Conservation (phyloP, 352 stramenopile species). For the Salisapilia sapeloensis region DNA sequence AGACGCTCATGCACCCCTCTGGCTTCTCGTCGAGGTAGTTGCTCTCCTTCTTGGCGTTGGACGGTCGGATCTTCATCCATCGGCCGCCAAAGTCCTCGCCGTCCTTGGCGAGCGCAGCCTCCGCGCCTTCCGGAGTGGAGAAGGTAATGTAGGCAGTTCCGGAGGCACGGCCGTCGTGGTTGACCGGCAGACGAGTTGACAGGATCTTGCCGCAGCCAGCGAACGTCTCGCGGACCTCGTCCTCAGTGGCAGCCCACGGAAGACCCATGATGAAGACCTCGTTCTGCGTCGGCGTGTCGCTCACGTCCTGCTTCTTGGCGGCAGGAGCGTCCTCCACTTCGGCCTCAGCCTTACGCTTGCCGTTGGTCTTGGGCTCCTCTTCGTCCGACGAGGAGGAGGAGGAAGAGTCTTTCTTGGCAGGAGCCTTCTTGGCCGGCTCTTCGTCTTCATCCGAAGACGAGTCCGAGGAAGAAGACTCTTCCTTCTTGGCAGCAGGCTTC, state of each 20-base stretch:
- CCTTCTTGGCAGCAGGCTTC: slow-evolving; percentile 16
- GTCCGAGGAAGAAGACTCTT: slow-evolving; percentile 15
- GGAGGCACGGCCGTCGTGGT: slow-evolving; percentile 76
- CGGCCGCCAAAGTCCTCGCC: slow-evolving; percentile 86
- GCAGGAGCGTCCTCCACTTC: slow-evolving; percentile 30
- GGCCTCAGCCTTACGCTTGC: slow-evolving; percentile 76
- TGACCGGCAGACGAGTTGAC: slow-evolving; percentile 67
- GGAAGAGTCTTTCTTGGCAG: slow-evolving; percentile 13
- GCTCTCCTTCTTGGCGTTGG: slow-evolving; percentile 56
- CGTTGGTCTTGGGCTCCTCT: slow-evolving; percentile 47
- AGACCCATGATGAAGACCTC: slow-evolving; percentile 88
- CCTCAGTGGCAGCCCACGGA: slow-evolving; percentile 89
- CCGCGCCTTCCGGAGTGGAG: slow-evolving; percentile 30
- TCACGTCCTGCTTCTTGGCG: slow-evolving; percentile 55
- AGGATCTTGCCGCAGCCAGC: slow-evolving; percentile 80
- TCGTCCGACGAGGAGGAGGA: slow-evolving; percentile 35
- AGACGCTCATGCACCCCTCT: slow-evolving; percentile 91
- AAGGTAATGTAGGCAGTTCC: slow-evolving; percentile 96
- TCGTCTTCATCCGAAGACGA: slow-evolving; percentile 16
- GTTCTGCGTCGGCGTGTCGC: slow-evolving; percentile 23
- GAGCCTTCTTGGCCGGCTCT: slow-evolving; percentile 32
- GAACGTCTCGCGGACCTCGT: slow-evolving; percentile 92
- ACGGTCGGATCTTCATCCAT: slow-evolving; percentile 92
- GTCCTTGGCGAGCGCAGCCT: slow-evolving; percentile 83
- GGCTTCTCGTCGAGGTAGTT: slow-evolving; percentile 84